Evolutionary conservation across 257 asterid genomes (phyloP).

Genomic region (Rhazya stricta): DNA sequence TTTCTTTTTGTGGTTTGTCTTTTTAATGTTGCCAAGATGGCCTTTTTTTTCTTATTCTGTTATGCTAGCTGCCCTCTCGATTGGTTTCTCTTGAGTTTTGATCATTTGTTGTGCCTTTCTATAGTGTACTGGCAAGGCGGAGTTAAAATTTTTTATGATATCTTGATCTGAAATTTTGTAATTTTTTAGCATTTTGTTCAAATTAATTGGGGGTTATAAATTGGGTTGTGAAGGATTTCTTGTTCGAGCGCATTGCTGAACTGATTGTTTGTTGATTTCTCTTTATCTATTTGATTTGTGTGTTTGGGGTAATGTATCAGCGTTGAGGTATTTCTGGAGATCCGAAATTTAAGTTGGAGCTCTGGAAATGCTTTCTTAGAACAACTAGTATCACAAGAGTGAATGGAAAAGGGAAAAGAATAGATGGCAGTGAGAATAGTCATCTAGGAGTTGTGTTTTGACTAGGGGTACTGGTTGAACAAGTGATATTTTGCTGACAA

Average conservation of each 20-base stretch:
- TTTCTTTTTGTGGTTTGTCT: not conserved
- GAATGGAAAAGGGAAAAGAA: not conserved
- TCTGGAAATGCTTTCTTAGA: not conserved
- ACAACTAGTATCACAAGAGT: not conserved
- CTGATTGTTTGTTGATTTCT: constrained; percentile 4
- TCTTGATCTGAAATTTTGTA: constrained; percentile 12
- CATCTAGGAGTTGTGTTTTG: not conserved
- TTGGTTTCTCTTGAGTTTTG: not conserved
- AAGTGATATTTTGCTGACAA: not conserved
- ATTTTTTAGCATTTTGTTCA: not conserved
- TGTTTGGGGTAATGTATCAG: constrained; percentile 5
- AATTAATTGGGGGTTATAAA: constrained; percentile 1
- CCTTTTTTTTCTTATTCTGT: constrained; percentile 6
- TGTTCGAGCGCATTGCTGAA: not conserved
- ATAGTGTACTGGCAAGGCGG: not conserved
- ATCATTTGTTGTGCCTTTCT: not conserved
- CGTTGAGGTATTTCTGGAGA: not conserved
- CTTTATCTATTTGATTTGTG: not conserved
- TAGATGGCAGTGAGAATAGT: not conserved
- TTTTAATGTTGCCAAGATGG: constrained; percentile 23
- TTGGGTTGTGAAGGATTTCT: not conserved
- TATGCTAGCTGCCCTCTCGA: not conserved
- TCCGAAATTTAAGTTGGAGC: constrained; percentile 10
- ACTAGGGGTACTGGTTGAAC: not conserved
- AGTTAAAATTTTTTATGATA: not conserved